These are phyloP conservation scores for Plasmodium chabaudi DNA, from an alignment of 169 alveolate species.

Conservation along the genomic window DNA sequence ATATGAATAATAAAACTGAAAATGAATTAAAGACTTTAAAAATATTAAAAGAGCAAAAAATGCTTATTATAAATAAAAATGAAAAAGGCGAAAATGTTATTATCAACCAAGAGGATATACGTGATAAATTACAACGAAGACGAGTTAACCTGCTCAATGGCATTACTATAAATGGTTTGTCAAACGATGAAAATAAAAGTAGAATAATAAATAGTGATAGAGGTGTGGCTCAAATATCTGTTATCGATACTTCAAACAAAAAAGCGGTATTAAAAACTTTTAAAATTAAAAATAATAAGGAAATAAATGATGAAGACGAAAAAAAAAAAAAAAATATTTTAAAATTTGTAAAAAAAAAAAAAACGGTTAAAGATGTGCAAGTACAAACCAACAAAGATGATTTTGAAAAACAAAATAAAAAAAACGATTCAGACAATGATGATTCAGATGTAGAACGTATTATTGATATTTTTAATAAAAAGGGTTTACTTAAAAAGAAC, in stretches of 20 bases:
- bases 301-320: neutral
- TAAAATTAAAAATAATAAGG: conserved; percentile 10
- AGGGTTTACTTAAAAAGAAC: neutral
- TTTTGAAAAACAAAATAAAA: neutral
- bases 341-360: conserved; percentile 7
- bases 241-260: conserved; percentile 23
- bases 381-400: conserved; percentile 57
- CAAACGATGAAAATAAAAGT: neutral
- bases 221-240: neutral
- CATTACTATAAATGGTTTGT: neutral
- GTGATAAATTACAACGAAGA: neutral
- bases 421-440: neutral
- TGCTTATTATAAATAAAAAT: conserved; percentile 40
- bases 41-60: conserved; percentile 25
- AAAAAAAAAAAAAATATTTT: neutral
- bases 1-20: conserved; percentile 1
- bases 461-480: conserved; percentile 18
- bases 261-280: conserved; percentile 31
- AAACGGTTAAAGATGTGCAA: conserved; percentile 26
- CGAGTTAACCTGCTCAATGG: neutral
- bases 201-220: neutral
- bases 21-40: conserved; percentile 48
- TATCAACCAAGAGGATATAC: neutral
- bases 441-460: conserved; percentile 36
- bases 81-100: conserved; percentile 24